phyloP scores from a whole-genome alignment of 495 filamentous ascomycete genomes.

The Annulohypoxylon moriforme region DNA sequence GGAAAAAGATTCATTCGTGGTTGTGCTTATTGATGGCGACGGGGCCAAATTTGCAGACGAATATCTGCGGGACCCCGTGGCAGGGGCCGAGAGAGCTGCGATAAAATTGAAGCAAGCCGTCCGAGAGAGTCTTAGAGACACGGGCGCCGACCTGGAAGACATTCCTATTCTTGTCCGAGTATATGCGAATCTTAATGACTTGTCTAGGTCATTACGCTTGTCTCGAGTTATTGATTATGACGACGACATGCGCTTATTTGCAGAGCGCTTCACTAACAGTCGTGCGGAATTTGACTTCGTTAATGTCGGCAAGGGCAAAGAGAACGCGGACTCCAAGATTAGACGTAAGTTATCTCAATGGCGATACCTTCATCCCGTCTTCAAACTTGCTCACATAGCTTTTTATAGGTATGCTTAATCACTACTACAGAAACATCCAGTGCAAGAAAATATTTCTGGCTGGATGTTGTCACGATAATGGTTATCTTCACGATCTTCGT shows the following conservation, averaged over 20 bases:
- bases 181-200: constrained; percentile 50
- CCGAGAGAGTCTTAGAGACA: constrained; percentile 43
- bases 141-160: constrained; percentile 41
- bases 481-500: constrained; percentile 50
- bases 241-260: constrained; percentile 46
- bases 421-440: constrained; percentile 49
- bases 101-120: constrained; percentile 48
- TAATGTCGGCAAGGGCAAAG: constrained; percentile 52
- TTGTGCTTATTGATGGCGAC: constrained; percentile 51
- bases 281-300: constrained; percentile 50
- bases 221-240: constrained; percentile 46
- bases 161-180: constrained; percentile 49
- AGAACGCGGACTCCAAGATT: constrained; percentile 51
- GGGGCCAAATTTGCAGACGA: constrained; percentile 51
- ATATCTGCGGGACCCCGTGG: constrained; percentile 42
- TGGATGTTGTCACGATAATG: constrained; percentile 49
- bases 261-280: constrained; percentile 50
- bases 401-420: constrained; percentile 46
- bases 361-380: not conserved
- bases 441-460: constrained; percentile 50
- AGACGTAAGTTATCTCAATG: constrained; percentile 41
- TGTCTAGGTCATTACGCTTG: constrained; percentile 46
- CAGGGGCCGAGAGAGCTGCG: constrained; percentile 47
- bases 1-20: constrained; percentile 47
- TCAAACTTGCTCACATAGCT: constrained; percentile 13